Conservation (phyloP, 2,329 filamentous ascomycete genomes). For the Scortechinia acanthostroma region DNA sequence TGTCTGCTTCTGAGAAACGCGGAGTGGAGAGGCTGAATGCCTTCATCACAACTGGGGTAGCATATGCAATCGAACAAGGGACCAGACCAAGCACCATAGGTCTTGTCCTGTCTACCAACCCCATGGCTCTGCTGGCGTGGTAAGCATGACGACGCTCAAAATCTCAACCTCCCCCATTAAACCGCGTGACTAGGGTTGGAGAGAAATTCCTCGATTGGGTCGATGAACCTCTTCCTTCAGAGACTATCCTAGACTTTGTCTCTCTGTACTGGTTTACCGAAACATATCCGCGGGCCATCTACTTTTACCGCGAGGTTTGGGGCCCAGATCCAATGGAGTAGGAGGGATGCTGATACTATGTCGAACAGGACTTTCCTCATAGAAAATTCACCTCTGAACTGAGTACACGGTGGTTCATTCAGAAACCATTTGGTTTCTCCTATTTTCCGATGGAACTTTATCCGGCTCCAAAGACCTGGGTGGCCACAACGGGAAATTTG, state of each 20-base stretch:
- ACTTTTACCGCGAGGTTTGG: slow-evolving; percentile 31
- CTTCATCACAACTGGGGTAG: slow-evolving; percentile 30
- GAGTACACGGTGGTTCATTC: slow-evolving; percentile 17
- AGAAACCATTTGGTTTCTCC: slow-evolving; percentile 36
- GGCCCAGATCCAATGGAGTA: slow-evolving; percentile 1
- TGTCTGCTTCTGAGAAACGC: slow-evolving; percentile 21
- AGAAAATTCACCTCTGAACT: slow-evolving; percentile 2
- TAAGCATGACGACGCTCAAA: too few species aligned
- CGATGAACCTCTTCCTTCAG: slow-evolving; percentile 28
- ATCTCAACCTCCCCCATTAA: too few species aligned
- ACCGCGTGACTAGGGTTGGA: slow-evolving; percentile 39
- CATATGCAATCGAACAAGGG: slow-evolving; percentile 42
- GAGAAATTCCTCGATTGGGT: slow-evolving; percentile 48
- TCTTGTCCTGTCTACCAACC: slow-evolving; percentile 39
- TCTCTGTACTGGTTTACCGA: slow-evolving; percentile 48
- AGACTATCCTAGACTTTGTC: slow-evolving; percentile 37
- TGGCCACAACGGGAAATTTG: slow-evolving; percentile 9
- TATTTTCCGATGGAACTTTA: slow-evolving; percentile 31
- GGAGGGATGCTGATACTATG: slow-evolving; percentile 15
- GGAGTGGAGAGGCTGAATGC: slow-evolving; percentile 22
- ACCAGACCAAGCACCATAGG: slow-evolving; percentile 48
- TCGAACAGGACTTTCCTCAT: slow-evolving; percentile 7
- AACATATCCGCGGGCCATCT: slow-evolving; percentile 36
- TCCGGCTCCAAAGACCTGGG: slow-evolving; percentile 24
- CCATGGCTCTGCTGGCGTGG: slow-evolving; percentile 48